Evolutionary conservation across 1,139 yeast species (phyloP), one percentile per base, ranked within the genome.

Genomic region (Candida tropicalis): DNA sequence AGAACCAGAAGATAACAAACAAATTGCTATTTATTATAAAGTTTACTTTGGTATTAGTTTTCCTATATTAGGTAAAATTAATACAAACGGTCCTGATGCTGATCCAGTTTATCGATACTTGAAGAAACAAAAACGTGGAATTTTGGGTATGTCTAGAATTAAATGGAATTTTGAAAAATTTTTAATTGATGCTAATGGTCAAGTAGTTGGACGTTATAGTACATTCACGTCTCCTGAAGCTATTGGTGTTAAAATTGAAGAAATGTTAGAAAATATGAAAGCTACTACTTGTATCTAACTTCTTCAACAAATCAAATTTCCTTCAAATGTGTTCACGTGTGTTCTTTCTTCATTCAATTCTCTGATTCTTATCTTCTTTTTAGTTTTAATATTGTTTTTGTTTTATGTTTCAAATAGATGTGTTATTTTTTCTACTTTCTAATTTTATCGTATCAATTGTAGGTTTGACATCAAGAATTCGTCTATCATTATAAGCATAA

Each of bases 61-160:
- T 83, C 97, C 97, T 35, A 78, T 93, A 37, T 72, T 93, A 79
- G 75, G 81, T 62, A 93, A 91, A 74, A 63, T 90, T 48, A 91
- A 91, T 28, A 98, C 93, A 54, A 93, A 93, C 62, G 99, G 99
- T 40, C 68, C 75, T 54, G 67, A 81, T 34, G 82, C 88, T 28
- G 93, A 87, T 59, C 89, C 95, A 17, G 91, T 93, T 32, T 93
- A 81, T 70, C 70, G 77, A 55, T 91, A 61, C 71, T 77, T 93
- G 63, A 93, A 93, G 73, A 49, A 59, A 20, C 62, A 72, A 51
- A 73, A 73, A 54, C 57, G 69, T 20, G 77, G 77, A 4, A 49
- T 72, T 13, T 63, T 73, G 51, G 78, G 79, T 1, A 59, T 73
- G 52, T 68, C 55, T 55, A 59, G 79, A 55, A 61, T 74, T 55